Conservation (phyloP, 768 basidiomycete genomes). For the Hygrophorus russula region DNA sequence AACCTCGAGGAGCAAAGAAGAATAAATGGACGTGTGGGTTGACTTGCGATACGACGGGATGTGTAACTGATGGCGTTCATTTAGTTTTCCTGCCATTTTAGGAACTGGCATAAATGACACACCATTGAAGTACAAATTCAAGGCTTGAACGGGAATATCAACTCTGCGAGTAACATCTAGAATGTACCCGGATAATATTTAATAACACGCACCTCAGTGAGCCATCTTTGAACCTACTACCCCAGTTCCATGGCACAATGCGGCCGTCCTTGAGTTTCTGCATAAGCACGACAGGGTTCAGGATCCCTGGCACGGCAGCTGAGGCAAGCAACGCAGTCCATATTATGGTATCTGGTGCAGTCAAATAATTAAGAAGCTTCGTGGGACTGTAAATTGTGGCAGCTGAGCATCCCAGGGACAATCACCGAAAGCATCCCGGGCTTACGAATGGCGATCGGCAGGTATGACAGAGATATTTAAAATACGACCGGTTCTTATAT, state of each 20-base stretch:
- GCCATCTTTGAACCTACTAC: constrained; percentile 88
- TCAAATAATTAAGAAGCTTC: constrained; percentile 90
- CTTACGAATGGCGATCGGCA: constrained; percentile 76
- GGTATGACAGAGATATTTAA: constrained; percentile 92
- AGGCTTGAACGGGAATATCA: constrained; percentile 85
- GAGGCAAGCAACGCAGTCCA: constrained; percentile 79
- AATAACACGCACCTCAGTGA: constrained; percentile 51
- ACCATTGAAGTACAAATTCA: constrained; percentile 89
- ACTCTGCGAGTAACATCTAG: constrained; percentile 39
- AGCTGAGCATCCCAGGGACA: neutral
- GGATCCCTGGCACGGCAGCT: constrained; percentile 89
- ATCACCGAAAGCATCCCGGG: constrained; percentile 9
- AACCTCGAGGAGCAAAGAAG: constrained; percentile 87
- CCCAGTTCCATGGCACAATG: constrained; percentile 89
- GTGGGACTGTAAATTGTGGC: constrained; percentile 54
- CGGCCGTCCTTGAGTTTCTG: constrained; percentile 75
- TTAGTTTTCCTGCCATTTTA: neutral
- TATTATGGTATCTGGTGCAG: constrained; percentile 85
- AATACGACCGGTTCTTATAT: constrained; percentile 83
- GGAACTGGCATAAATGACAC: neutral
- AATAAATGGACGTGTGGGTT: constrained; percentile 90
- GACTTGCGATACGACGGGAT: constrained; percentile 90
- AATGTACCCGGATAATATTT: constrained; percentile 1
- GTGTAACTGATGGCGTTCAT: constrained; percentile 46
- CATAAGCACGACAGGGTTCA: constrained; percentile 94